These are phyloP conservation scores for Paraconiothyrium sp. DNA, from an alignment of 2,329 filamentous ascomycete genomes.

Conservation along the genomic window DNA sequence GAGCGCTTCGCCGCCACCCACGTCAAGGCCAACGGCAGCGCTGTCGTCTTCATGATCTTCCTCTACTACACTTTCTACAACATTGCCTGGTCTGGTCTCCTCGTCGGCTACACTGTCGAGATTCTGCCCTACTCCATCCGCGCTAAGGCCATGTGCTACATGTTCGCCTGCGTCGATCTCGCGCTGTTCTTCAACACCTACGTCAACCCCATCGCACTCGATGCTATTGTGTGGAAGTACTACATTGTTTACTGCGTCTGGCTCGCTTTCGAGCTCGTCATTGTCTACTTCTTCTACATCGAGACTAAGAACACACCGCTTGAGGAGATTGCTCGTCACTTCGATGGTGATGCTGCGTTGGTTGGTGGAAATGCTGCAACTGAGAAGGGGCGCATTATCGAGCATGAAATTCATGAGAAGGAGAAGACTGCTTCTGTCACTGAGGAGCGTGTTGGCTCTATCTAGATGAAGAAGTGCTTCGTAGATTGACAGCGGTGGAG, in stretches of 20 bases:
- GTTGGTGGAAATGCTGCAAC: constrained; percentile 48
- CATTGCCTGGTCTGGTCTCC: constrained; percentile 66
- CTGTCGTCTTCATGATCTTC: constrained; percentile 62
- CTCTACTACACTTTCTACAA: constrained; percentile 63
- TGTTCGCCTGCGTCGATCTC: constrained; percentile 57
- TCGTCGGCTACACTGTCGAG: constrained; percentile 63
- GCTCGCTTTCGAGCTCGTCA: constrained; percentile 42
- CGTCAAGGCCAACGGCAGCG: constrained; percentile 49
- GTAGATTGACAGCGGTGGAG: background rate
- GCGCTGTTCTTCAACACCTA: constrained; percentile 57
- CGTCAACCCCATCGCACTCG: constrained; percentile 56
- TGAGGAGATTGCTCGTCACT: constrained; percentile 37
- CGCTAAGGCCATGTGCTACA: constrained; percentile 59
- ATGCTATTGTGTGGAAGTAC: constrained; percentile 53
- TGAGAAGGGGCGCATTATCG: constrained; percentile 40
- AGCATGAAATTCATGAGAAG: constrained; percentile 31
- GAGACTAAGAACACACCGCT: constrained; percentile 37
- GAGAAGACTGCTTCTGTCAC: constrained; percentile 23
- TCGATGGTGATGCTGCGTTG: constrained; percentile 49
- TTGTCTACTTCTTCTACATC: constrained; percentile 42
- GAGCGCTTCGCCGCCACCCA: constrained; percentile 38
- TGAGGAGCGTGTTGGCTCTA: constrained; percentile 24
- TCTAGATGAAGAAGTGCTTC: background rate
- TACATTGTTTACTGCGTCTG: constrained; percentile 54
- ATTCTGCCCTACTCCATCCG: constrained; percentile 61